Base-by-base conservation (phyloP, 345 rosid species). In the Aegle marmelos region DNA sequence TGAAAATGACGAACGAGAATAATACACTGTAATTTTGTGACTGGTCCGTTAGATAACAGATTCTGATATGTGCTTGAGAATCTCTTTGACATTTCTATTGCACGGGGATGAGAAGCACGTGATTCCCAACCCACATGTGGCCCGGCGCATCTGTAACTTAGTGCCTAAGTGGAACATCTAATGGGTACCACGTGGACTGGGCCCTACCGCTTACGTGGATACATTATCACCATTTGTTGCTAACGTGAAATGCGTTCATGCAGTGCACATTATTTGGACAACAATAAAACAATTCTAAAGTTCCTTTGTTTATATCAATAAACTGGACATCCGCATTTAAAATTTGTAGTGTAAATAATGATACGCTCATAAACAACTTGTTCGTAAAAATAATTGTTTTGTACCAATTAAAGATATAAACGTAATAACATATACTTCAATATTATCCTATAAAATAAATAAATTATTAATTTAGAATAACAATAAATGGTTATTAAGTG, bases 31-130 rank as follows among this genome's bases (percentile, higher is more conserved):
- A 36, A 34, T 57, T 11, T 57, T 22, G 53, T 57, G 66, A 72
- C 31, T 59, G 19, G 68, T 27, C 60, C 24, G 73, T 25, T 34
- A 59, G 53, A 34, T 56, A n/a, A 13, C 5, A 17, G 24, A 33
- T 74, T 31, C 67, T 19, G 13, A 9, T 8, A 28, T 30, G 4
- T 25, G 72, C 21, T 39, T 13, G 24, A 4, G 56, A 41, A 54
- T 21, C 0, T 25, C 16, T 8, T 28, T 4, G 13, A 37, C 68
- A 48, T n/a, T 60, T 7, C 10, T 57, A 36, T 31, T 11, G 3
- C 14, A 4, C 50, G 78, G 73, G 62, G 58, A 68, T 68, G 72
- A 72, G 65, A 13, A 25, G 73, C 80, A 67, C 82, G 68, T 79
- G 82, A 76, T 61, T 9, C 13, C 16, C 62, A 41, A 69, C 76